Percentiles rank a stretch among this genome's conserved stretches.
Evolutionary conservation across 257 asterid species (phyloP).

Genomic region (Solanum stenotomum): DNA sequence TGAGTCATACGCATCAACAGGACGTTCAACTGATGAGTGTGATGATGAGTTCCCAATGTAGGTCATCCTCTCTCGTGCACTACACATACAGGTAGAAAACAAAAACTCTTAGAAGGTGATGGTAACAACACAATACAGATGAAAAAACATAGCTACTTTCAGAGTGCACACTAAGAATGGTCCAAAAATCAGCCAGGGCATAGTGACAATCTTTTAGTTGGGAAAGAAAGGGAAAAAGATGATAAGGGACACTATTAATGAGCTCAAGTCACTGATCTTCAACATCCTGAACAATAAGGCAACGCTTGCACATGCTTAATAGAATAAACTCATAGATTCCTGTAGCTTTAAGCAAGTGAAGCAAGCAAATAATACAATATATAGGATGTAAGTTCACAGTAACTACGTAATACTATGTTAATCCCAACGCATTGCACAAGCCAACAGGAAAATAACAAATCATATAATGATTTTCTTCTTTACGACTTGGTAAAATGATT

Average conservation of each 20-base stretch:
- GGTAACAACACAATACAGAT: background rate
- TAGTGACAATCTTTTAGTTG: background rate
- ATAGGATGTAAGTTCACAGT: background rate
- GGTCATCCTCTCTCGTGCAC: constrained; percentile 30
- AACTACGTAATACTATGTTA: background rate
- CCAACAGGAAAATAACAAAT: background rate
- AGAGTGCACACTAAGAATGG: background rate
- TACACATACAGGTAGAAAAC: constrained; percentile 12
- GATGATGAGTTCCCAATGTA: constrained; percentile 28
- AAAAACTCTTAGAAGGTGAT: background rate
- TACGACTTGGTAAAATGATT: background rate
- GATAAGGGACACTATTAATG: background rate
- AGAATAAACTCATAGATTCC: background rate
- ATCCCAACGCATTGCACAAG: background rate
- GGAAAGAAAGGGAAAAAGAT: background rate
- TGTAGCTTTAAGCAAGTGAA: background rate
- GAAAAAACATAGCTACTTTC: background rate
- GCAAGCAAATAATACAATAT: background rate
- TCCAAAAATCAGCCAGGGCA: background rate
- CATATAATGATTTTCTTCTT: background rate
- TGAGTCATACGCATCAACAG: constrained; percentile 48
- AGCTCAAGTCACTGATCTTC: background rate
- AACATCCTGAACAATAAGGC: background rate
- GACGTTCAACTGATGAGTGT: constrained; percentile 32
- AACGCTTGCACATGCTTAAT: background rate